Conservation (phyloP, 164 flowering plant species). For the Nelumbo lutea region DNA sequence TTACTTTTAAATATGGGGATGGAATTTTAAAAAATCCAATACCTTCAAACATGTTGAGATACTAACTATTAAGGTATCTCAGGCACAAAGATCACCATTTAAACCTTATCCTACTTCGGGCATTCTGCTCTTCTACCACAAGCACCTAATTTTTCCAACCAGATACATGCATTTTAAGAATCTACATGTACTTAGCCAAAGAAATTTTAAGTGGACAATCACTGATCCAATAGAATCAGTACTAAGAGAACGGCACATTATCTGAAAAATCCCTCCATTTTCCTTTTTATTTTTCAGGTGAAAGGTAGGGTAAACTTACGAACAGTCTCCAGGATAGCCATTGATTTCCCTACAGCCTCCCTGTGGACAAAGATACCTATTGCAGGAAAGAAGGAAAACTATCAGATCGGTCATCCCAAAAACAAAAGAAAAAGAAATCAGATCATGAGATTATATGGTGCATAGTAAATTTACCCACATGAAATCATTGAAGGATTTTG, state of each 20-base stretch:
- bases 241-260: neutral
- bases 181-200: neutral
- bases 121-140: neutral
- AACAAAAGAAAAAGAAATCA: neutral
- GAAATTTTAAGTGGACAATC: neutral
- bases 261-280: neutral
- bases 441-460: neutral
- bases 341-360: slow-evolving; percentile 35
- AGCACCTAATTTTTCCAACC: neutral
- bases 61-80: neutral
- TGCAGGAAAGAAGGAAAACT: neutral
- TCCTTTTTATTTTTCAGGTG: neutral
- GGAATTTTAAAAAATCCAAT: neutral
- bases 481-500: slow-evolving; percentile 29
- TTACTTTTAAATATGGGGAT: too few relatives aligned
- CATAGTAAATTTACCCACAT: slow-evolving; percentile 19
- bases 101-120: neutral
- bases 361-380: slow-evolving; percentile 30
- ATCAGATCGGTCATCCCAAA: neutral
- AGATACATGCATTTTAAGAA: neutral
- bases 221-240: neutral
- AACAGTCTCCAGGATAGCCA: slow-evolving; percentile 28
- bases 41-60: neutral
- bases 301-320: slow-evolving; percentile 18
- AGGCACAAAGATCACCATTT: neutral